Evolutionary conservation across 768 basidiomycete genomes (phyloP).

Genomic region (Mycena kentingensis): DNA sequence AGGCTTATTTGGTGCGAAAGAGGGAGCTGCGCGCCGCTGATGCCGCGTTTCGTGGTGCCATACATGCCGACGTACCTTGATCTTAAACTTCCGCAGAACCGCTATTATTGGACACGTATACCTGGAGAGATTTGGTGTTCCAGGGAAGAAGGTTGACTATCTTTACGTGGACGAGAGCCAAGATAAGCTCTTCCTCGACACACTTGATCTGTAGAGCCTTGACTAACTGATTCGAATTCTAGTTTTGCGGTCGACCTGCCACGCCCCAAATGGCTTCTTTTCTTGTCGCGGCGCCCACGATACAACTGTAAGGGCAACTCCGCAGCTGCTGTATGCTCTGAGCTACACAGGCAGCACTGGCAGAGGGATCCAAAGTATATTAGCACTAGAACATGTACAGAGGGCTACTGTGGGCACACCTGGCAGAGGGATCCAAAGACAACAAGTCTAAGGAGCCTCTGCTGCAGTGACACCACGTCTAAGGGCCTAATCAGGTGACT

Average conservation of each 20-base stretch:
- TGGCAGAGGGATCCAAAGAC: no score
- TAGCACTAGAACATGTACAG: no score
- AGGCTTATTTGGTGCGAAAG: conserved; percentile 53
- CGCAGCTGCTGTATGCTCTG: no score
- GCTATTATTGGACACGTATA: conserved; percentile 43
- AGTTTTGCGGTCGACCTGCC: conserved; percentile 68
- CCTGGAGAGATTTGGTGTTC: conserved; percentile 34
- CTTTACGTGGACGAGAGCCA: conserved; percentile 78
- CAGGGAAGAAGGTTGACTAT: conserved; percentile 51
- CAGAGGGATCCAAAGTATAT: no score
- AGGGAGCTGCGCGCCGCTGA: conserved; percentile 46
- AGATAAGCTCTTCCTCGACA: conserved; percentile 70
- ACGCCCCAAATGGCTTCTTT: conserved; percentile 68
- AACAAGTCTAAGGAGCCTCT: no score
- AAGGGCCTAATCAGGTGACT: no score
- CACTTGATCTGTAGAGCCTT: conserved; percentile 43
- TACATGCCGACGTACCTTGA: not conserved
- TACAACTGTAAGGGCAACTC: no score
- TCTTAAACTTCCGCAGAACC: conserved; percentile 41
- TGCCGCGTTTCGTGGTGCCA: conserved; percentile 52
- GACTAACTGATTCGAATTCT: not conserved
- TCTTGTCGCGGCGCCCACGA: conserved; percentile 85
- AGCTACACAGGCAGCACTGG: no score
- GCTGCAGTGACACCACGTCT: no score
- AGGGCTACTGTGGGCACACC: no score